Conservation (phyloP, 2,329 filamentous ascomycete species). For the Trichoderma endophyticum region DNA sequence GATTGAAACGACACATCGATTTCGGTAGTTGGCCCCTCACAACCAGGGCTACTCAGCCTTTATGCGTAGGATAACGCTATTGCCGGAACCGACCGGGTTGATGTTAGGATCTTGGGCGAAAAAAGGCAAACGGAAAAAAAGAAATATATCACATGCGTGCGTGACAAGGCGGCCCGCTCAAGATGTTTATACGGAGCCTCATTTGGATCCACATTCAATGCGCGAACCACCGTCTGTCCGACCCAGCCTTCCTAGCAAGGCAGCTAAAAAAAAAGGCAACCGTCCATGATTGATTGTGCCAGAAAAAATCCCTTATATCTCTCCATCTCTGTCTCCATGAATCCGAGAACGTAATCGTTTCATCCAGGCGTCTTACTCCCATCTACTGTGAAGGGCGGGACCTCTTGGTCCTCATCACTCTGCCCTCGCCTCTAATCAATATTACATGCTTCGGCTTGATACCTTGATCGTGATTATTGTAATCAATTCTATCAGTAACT, state of each 20-base stretch:
- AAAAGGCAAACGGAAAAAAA: neutral
- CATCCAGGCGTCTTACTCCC: neutral
- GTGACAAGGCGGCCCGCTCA: neutral
- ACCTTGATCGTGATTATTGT: neutral
- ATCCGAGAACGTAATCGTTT: neutral
- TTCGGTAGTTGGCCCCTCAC: neutral
- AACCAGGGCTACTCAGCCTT: neutral
- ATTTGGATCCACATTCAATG: neutral
- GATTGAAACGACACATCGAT: conserved; percentile 6
- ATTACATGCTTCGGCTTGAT: neutral
- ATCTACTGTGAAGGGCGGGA: neutral
- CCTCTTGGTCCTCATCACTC: neutral
- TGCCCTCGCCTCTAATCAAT: neutral
- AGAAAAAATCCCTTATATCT: neutral
- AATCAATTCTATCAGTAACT: neutral
- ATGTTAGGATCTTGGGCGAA: neutral
- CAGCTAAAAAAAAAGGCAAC: conserved; percentile 11
- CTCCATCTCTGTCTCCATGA: neutral
- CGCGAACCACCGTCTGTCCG: neutral
- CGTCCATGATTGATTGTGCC: neutral
- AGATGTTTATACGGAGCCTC: neutral
- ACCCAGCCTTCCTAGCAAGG: neutral
- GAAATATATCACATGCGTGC: neutral
- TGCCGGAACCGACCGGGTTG: neutral
- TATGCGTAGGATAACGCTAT: neutral